Base-by-base conservation (phyloP, 441 rosid species). In the Aleurites moluccanus region DNA sequence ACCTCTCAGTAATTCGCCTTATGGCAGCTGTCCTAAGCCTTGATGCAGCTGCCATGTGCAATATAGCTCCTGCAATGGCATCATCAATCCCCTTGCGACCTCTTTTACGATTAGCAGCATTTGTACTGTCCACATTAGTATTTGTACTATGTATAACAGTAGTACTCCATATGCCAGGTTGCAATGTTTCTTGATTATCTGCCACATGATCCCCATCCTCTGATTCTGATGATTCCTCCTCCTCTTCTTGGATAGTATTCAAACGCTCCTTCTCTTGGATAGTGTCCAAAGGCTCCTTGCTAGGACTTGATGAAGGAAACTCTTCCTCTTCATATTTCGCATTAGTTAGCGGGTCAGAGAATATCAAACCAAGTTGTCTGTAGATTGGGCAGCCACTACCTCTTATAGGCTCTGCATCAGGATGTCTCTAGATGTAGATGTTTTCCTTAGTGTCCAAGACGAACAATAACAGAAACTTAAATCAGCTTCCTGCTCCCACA, bases 401-500 rank as follows among this genome's bases (percentile, higher is more conserved):
- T 85, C 77, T 85, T 30, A 87, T 78, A 56, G 75, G 70, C 73
- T 87, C 90, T 64, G 91, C 89, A 69, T 87, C 91, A n/a, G 91
- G 88, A 75, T 83, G 84, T 71, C n/a, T 92, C 91, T 86, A 79
- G 56, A 75, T 4, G 61, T 14, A 40, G 33, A 40, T 28, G 65
- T 72, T 71, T 56, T 28, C 65, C 38, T 33, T 9, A 20, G 15
- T 23, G 44, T 70, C 60, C 20, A 64, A 64, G 38, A 69, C 14
- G 40, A 25, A 42, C 33, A 52, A 40, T 72, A 23, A 30, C 72
- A 33, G 27, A 77, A 75, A 71, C 55, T 70, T 25, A 57, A 40
- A 63, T 65, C 66, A 74, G 61, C 70, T 72, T 30, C 33, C 63
- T 49, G 10, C 23, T 56, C 70, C 33, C 23, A 28, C 27, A 55